Evolutionary conservation across 768 basidiomycete species (phyloP), one percentile per base, ranked within the genome.

Genomic region (Leccinum obscurum): DNA sequence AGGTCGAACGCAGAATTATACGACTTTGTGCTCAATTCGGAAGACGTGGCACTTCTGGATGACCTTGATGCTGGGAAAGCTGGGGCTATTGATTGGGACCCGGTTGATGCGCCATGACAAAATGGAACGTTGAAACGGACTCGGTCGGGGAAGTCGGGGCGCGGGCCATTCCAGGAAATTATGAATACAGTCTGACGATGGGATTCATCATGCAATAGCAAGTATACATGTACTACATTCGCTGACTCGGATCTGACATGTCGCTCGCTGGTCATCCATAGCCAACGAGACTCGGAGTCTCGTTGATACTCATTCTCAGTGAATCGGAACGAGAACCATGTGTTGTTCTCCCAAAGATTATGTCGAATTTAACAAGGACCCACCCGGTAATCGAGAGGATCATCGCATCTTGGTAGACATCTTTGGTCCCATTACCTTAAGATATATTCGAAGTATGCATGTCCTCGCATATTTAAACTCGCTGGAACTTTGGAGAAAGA

Each of bases 1-100:
- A 75, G 73, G 26, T 86, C 87, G 7, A 97, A 97, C 63, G 75
- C 85, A 1, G 72, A 89, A 26, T 69, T 96, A 0, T 95, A 84
- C 61, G 87, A 91, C 67, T 95, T 95, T 65, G 83, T 84, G 56
- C 77, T 97, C 26, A 72, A 70, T 52, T 70, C 73, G 22, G 85
- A 85, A 48, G 93, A 95, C 56, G 84, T 96, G 78, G 65, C 66
- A 1, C 72, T 71, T 30, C 76, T 97, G 13, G 86, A 94, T 69
- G 77, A 72, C 0, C 77, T 96, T 1, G 93, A 96, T 69, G 75
- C 78, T 54, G 95, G 91, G 0, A 80, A 85, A 54, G 81, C 78
- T 0, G 93, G 93, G 3, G 85, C 89, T 0, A 75, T 90, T 49
- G 87, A 83, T 62, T 96, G 93, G 95, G 92, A 96, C 68, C 92